Percentiles rank a stretch among this genome's conserved stretches.
These are phyloP conservation scores for Diaporthe eres DNA, from an alignment of 2,329 filamentous ascomycete genomes.

Conservation along the genomic window DNA sequence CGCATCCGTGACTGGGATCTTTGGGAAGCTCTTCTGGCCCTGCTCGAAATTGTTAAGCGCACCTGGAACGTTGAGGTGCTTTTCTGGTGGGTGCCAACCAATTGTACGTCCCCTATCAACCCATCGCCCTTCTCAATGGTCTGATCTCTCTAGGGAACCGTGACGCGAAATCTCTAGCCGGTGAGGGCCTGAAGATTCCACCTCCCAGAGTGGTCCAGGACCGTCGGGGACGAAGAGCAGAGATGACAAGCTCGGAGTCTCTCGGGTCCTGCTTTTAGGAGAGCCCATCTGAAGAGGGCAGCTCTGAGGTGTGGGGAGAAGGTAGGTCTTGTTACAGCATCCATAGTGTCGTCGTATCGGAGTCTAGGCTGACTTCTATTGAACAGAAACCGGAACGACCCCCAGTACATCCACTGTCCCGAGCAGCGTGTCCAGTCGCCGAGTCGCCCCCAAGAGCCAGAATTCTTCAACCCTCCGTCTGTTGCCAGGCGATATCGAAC, in stretches of 20 bases:
- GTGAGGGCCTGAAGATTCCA: neutral
- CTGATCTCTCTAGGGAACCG: constrained; percentile 1
- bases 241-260: neutral
- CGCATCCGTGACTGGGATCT: constrained; percentile 21
- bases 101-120: neutral
- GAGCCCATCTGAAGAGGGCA: neutral
- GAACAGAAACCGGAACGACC: neutral
- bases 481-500: neutral
- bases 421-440: neutral
- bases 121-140: neutral
- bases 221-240: neutral
- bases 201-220: neutral
- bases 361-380: neutral
- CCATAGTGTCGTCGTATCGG: too few species aligned
- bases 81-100: constrained; percentile 31
- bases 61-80: constrained; percentile 7
- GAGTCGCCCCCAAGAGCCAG: neutral
- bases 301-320: neutral
- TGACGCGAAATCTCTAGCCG: neutral
- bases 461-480: too few species aligned
- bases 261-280: neutral
- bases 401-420: neutral
- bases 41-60: neutral
- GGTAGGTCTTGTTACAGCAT: neutral
- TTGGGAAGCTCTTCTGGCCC: neutral